Evolutionary conservation across 2,329 filamentous ascomycete species (phyloP).

Genomic region (Chrysoporthe cubensis): DNA sequence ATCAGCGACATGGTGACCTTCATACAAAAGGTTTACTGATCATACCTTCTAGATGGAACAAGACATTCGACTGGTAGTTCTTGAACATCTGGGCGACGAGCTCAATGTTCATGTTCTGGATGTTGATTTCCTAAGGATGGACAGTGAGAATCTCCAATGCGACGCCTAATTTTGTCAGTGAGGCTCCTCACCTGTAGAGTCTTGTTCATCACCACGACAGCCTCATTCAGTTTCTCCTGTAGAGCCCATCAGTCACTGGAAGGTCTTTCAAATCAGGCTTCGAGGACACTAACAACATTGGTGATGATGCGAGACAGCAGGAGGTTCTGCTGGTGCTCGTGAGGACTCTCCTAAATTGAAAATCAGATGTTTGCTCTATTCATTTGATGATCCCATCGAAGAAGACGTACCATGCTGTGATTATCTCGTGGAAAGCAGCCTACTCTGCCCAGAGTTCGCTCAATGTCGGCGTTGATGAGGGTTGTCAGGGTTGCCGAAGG

Average conservation of each 20-base stretch:
- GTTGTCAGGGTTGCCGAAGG: conserved; percentile 17
- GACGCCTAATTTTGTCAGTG: not conserved
- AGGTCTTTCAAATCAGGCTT: not conserved
- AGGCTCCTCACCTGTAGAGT: conserved; percentile 70
- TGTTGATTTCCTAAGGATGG: conserved; percentile 82
- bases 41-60: conserved; percentile 94
- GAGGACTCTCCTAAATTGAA: conserved; percentile 76
- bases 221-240: conserved; percentile 96
- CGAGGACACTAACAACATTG: conserved; percentile 76
- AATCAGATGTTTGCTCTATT: not conserved
- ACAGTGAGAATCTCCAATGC: not conserved
- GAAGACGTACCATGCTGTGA: conserved; percentile 20
- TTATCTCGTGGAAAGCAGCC: conserved; percentile 1
- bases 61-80: conserved; percentile 97
- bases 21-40: not conserved
- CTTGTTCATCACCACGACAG: conserved; percentile 90
- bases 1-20: not conserved
- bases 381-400: too few relatives aligned
- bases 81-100: conserved; percentile 99
- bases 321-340: conserved; percentile 95
- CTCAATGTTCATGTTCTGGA: conserved; percentile 98
- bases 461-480: conserved; percentile 11
- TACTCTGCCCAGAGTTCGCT: conserved; percentile 9
- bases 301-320: conserved; percentile 94
- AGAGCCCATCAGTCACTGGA: conserved; percentile 23